These are phyloP conservation scores for Paramecium tetraurelia DNA, from an alignment of 73 alveolate genomes.

Conservation along the genomic window DNA sequence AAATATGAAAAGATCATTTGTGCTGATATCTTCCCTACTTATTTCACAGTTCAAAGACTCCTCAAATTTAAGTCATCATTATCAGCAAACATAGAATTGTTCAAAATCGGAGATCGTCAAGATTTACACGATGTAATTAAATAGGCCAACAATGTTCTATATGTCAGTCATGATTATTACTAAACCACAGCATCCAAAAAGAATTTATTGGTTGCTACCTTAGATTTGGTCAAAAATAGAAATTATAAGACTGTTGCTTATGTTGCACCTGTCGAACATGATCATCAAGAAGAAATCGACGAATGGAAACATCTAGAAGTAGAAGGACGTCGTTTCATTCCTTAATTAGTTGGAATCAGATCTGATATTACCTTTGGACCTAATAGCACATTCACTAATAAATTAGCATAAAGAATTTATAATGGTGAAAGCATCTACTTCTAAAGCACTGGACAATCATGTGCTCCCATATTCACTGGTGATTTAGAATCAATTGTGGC, in stretches of 20 bases:
- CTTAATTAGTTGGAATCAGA: background rate
- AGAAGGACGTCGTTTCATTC: background rate
- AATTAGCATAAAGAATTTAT: background rate
- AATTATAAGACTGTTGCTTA: background rate
- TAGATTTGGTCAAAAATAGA: constrained; percentile 3
- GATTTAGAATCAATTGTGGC: background rate
- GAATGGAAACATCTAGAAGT: background rate
- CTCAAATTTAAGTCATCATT: background rate
- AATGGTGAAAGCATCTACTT: background rate
- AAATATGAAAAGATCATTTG: background rate
- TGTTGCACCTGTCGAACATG: constrained; percentile 21
- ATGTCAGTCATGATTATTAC: background rate
- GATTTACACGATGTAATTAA: constrained; percentile 11
- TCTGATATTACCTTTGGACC: constrained; percentile 36
- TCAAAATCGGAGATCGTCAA: background rate
- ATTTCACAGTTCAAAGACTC: background rate
- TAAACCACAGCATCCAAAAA: background rate
- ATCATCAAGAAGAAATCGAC: background rate
- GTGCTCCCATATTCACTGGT: background rate
- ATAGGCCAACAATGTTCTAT: background rate
- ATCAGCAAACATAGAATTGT: background rate
- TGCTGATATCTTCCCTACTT: background rate
- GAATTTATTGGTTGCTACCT: background rate
- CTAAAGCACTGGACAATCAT: background rate
- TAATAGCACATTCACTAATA: background rate